Evolutionary conservation across 495 filamentous ascomycete species (phyloP), one percentile per base, ranked within the genome.

Genomic region (Letharia lupina): DNA sequence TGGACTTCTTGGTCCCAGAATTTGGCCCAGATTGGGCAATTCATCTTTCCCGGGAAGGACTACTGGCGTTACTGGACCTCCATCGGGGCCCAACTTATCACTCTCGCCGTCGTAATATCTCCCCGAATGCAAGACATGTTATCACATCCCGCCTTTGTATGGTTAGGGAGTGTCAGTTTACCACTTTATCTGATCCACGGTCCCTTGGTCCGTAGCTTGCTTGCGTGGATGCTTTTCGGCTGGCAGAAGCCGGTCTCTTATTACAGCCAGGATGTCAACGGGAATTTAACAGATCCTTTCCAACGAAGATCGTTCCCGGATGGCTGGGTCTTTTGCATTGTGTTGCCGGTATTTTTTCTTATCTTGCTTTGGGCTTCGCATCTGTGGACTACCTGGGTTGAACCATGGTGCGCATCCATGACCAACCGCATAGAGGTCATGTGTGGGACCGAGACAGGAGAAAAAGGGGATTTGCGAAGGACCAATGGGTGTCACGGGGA

Each of bases 1-100:
- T 87, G 81, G 81, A 72, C 78, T 23, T 70, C 73, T 31, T 89
- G 86, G 86, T 87, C 85, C 2, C 67, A 75, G 16, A 69, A 73
- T 60, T 57, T 71, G 1, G 42, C 37, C 0, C 45, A 47, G 10
- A 31, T 72, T 33, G 70, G 69, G 35, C 35, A 28, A 11, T 44
- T 52, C 39, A 58, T 71, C 23, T 71, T 72, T 61, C 69, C 66
- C 2, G 66, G 64, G 15, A 39, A 65, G 12, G 70, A 72, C 9
- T 54, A 45, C 41, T 65, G 64, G 44, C 62, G 69, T 33, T 68
- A 56, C 59, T 72, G 66, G 66, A 47, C 68, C 31, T 47, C 65
- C 15, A 50, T 72, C 37, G 70, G 70, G 40, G 68, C 66, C 18
- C 66, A 70, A 45, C 63, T 69, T 11, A 44, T 69, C n/a, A 67